phyloP scores from a whole-genome alignment of 2,329 filamentous ascomycete species.

The Colletotrichum destructivum region DNA sequence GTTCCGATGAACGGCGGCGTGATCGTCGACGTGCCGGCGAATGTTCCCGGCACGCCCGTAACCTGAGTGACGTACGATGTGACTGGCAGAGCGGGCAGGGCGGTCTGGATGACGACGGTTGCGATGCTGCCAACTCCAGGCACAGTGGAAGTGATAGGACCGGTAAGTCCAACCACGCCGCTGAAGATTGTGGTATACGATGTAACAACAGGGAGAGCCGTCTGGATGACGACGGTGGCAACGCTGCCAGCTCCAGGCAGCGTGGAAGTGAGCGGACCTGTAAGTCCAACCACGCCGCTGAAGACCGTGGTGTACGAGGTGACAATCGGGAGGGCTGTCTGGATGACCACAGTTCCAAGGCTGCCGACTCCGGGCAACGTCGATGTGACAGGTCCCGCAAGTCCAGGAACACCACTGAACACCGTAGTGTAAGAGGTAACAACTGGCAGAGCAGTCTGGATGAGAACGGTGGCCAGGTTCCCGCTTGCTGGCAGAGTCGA shows the following conservation, averaged over 20 bases:
- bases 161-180: background rate
- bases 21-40: slow-evolving; percentile 20
- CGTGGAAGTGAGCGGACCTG: background rate
- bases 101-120: background rate
- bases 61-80: slow-evolving; percentile 11
- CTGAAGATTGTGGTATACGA: background rate
- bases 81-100: background rate
- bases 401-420: background rate
- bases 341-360: background rate
- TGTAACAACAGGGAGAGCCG: background rate
- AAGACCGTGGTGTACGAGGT: background rate
- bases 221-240: background rate
- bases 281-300: background rate
- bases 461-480: slow-evolving; percentile 13
- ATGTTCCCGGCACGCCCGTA: slow-evolving; percentile 19
- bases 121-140: background rate
- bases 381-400: background rate
- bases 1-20: slow-evolving; percentile 3
- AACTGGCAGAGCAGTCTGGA: slow-evolving; percentile 13
- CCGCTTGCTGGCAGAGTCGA: slow-evolving; percentile 17
- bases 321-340: background rate
- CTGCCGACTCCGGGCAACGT: slow-evolving; percentile 6
- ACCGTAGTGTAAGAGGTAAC: slow-evolving; percentile 8
- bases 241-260: background rate
- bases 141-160: background rate